Evolutionary conservation across 345 rosid genomes (phyloP).

Genomic region (Hevea brasiliensis): DNA sequence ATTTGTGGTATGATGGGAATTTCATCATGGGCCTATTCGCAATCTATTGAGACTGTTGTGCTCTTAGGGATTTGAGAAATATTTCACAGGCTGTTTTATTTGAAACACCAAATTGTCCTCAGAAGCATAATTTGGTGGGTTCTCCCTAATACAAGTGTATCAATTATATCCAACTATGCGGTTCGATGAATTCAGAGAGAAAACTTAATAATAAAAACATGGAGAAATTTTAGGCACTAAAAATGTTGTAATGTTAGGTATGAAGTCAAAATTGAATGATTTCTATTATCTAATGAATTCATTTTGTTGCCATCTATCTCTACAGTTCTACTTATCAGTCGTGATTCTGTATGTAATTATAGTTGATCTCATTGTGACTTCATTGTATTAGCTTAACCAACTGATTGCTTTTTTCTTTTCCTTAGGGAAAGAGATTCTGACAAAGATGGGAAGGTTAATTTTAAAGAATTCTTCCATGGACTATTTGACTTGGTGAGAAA

Average conservation of each 20-base stretch:
- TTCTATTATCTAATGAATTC: neutral
- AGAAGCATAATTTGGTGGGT: neutral
- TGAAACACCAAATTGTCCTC: neutral
- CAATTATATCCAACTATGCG: neutral
- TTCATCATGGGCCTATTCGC: neutral
- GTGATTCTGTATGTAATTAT: neutral
- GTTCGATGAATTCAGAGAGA: neutral
- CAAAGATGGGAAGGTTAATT: constrained; percentile 82
- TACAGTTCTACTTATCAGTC: neutral
- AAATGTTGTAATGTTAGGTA: neutral
- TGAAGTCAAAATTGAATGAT: neutral
- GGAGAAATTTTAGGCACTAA: neutral
- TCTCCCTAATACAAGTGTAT: neutral
- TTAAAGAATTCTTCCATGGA: constrained; percentile 85
- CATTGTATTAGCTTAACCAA: neutral
- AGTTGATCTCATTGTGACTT: neutral
- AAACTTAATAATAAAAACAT: neutral
- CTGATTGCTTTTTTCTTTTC: constrained; percentile 20
- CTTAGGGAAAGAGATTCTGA: constrained; percentile 89
- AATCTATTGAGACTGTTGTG: neutral
- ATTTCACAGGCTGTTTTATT: neutral
- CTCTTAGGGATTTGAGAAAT: neutral
- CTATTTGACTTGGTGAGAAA: constrained; percentile 84
- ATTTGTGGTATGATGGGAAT: neutral
- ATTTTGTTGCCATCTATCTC: neutral